phyloP scores from a whole-genome alignment of 2,329 filamentous ascomycete genomes.

The Cercospora citrullina region DNA sequence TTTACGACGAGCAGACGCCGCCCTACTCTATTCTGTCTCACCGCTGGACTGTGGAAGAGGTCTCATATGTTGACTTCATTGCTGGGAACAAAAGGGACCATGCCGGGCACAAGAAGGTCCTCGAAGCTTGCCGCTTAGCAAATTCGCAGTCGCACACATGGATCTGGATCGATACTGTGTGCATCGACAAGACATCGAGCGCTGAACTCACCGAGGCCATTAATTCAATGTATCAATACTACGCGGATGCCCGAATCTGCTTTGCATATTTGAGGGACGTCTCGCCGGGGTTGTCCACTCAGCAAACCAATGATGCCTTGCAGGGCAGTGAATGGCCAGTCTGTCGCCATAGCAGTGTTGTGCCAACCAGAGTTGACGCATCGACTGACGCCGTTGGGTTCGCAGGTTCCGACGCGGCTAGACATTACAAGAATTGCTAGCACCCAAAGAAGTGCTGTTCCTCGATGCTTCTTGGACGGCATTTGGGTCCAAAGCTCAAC shows the following conservation, averaged over 20 bases:
- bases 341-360: not conserved
- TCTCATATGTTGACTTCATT: constrained; percentile 24
- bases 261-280: constrained; percentile 15
- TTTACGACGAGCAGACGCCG: constrained; percentile 20
- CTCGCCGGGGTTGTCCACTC: not conserved
- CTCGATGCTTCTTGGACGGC: constrained; percentile 6
- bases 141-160: constrained; percentile 25
- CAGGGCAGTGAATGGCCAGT: constrained; percentile 13
- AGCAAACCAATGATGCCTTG: not conserved
- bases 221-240: constrained; percentile 31
- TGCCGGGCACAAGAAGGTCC: constrained; percentile 19
- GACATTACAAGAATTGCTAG: constrained; percentile 10
- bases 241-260: constrained; percentile 10
- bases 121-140: constrained; percentile 10
- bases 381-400: not conserved
- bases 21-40: constrained; percentile 34
- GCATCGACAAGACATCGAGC: constrained; percentile 41
- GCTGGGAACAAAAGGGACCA: not conserved
- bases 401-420: constrained; percentile 11
- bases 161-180: constrained; percentile 22
- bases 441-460: constrained; percentile 14
- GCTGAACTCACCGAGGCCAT: constrained; percentile 47
- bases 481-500: not conserved
- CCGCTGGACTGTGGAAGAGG: constrained; percentile 27
- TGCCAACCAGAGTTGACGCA: not conserved